A percentile compares a stretch with the other conserved stretches of the same genome.
Evolutionary conservation across 768 basidiomycete species (phyloP).

Genomic region (Amanita rubescens): DNA sequence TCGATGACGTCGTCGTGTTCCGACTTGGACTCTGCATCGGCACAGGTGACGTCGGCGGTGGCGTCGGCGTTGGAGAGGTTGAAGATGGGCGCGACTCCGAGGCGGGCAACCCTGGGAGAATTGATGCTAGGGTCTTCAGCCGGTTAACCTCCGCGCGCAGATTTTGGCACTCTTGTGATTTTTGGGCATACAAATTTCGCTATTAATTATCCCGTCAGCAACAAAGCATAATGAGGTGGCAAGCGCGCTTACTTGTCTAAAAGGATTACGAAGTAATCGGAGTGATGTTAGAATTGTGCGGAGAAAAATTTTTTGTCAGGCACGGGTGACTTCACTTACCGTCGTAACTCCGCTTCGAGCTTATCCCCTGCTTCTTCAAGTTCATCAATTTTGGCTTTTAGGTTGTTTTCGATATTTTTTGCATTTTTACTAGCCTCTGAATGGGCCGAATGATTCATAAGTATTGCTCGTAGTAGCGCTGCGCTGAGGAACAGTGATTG

Average conservation of each 20-base stretch:
- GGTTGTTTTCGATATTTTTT: constrained; percentile 50
- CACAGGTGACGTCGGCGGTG: constrained; percentile 17
- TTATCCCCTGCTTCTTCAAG: constrained; percentile 48
- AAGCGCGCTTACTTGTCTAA: constrained; percentile 53
- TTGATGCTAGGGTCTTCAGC: constrained; percentile 39
- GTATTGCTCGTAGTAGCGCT: constrained; percentile 72
- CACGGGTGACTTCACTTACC: constrained; percentile 36
- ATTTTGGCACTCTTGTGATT: constrained; percentile 64
- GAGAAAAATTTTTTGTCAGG: constrained; percentile 12
- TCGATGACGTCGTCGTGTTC: constrained; percentile 27
- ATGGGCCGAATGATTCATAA: constrained; percentile 76
- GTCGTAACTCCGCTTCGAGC: constrained; percentile 64
- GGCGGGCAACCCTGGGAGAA: constrained; percentile 27
- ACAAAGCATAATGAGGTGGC: neutral
- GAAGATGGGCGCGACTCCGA: constrained; percentile 27
- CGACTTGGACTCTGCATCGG: constrained; percentile 25
- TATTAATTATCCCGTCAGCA: constrained; percentile 22
- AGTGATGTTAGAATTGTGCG: constrained; percentile 12
- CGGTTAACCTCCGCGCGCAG: constrained; percentile 62
- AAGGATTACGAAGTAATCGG: constrained; percentile 1
- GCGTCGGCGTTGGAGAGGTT: constrained; percentile 30
- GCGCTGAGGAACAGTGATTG: constrained; percentile 61
- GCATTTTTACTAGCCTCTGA: constrained; percentile 67
- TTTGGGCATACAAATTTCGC: constrained; percentile 57
- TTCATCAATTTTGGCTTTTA: constrained; percentile 63